Evolutionary conservation across 169 alveolate species (phyloP), one percentile per base, ranked within the genome.

Genomic region (Fabrea salina): DNA sequence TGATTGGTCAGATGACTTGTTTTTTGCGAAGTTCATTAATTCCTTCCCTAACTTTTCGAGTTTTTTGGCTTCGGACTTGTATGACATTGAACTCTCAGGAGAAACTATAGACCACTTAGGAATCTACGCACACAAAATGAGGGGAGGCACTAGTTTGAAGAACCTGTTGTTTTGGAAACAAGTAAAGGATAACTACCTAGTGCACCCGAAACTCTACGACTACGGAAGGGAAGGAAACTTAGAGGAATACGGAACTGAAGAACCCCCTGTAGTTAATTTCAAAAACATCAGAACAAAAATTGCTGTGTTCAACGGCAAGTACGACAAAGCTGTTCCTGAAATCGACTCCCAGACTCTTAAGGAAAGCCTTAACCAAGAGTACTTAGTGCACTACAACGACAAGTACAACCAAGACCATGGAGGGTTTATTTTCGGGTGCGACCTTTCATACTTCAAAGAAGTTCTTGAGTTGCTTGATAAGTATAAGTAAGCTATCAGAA

Each of bases 71-170:
- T 0, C 33, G 16, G 56, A 66, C 27, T 37, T 43, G 19, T 39
- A 19, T 32, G 51, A 66, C 41, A 5, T 39, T 5, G 54, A 66
- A 19, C 30, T 39, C 16, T 37, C n/a, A 37, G 0, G 1, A 2
- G 58, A 56, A 1, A 33, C 30, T 1, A 25, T 35, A 5, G 76
- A 39, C 3, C 33, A 39, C 41, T 2, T 66, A 25, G 51, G 43
- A 5, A 19, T 25, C 19, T 66, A 66, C 41, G 13, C 16, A 37
- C 71, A 58, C 33, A 22, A 43, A 6, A 58, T 58, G 71, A 58
- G 71, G 13, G 76, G 58, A 1, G 76, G 76, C 39, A 66, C 76
- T 22, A 66, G 76, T 11, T n/a, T 66, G 13, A 39, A 66, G 30
- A 66, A 66, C 41, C 13, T 66, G 4, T 19, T 22, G 41, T 66